Evolutionary conservation across 2,329 filamentous ascomycete genomes (phyloP).

Genomic region (Fusarium sp.): DNA sequence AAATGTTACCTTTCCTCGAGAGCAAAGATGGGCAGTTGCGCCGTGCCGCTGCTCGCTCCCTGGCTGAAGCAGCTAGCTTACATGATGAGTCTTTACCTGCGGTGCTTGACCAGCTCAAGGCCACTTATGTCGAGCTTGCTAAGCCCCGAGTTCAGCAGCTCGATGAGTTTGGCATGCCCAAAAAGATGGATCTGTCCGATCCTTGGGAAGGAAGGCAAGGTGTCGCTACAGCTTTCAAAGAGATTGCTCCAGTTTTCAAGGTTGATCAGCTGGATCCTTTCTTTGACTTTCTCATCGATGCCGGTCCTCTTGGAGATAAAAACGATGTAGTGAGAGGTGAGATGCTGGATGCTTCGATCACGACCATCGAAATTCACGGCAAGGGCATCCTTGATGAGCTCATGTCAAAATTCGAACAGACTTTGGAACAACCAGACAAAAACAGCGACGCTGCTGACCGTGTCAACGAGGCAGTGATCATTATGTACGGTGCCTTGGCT

Average conservation of each 20-base stretch:
- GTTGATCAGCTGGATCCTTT: conserved; percentile 77
- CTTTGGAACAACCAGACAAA: conserved; percentile 85
- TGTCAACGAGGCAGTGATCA: conserved; percentile 96
- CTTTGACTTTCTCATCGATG: conserved; percentile 84
- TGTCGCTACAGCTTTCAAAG: conserved; percentile 85
- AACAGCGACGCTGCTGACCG: conserved; percentile 84
- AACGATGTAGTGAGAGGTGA: conserved; percentile 80
- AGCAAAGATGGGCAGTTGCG: conserved; percentile 84
- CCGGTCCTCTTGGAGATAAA: conserved; percentile 86
- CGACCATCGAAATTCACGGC: conserved; percentile 82
- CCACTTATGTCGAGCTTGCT: conserved; percentile 78
- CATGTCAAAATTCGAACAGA: conserved; percentile 91
- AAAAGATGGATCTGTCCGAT: conserved; percentile 86
- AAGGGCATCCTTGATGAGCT: conserved; percentile 84
- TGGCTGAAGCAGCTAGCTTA: conserved; percentile 76
- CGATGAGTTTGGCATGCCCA: conserved; percentile 94
- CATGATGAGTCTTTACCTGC: conserved; percentile 68
- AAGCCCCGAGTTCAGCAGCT: conserved; percentile 85
- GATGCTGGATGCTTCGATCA: conserved; percentile 91
- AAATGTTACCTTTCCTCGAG: conserved; percentile 81
- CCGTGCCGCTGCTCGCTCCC: conserved; percentile 80
- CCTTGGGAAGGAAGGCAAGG: conserved; percentile 93
- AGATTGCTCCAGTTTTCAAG: conserved; percentile 77
- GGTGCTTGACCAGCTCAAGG: conserved; percentile 72
- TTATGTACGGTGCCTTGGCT: conserved; percentile 94